A percentile compares a stretch with the other conserved stretches of the same genome.
Evolutionary conservation across 306 rosid species (phyloP).

Genomic region (Medicago lupulina): DNA sequence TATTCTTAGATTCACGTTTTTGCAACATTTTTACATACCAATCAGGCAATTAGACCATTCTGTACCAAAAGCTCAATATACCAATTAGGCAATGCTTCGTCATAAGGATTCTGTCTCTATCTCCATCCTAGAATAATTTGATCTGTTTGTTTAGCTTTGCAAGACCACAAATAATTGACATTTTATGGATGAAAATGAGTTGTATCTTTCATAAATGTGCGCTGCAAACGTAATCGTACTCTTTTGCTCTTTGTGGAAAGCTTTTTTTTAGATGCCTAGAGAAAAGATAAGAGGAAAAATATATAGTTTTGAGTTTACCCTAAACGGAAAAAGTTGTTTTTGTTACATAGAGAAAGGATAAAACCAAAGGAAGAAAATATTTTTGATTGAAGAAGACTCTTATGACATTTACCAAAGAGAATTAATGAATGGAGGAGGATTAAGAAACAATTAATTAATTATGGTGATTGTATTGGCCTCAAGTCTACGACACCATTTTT

Average conservation of each 20-base stretch:
- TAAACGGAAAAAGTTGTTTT: not conserved
- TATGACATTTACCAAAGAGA: too few species aligned
- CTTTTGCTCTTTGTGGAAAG: not conserved
- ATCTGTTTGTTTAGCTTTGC: conserved; percentile 7
- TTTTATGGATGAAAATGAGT: not conserved
- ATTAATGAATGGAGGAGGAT: too few species aligned
- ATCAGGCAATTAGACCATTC: not conserved
- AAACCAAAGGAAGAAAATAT: too few species aligned
- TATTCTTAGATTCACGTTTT: not conserved
- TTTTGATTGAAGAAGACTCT: too few species aligned
- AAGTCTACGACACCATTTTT: too few species aligned
- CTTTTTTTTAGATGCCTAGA: too few species aligned
- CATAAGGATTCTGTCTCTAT: not conserved
- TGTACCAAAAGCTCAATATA: not conserved
- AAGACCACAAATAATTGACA: not conserved
- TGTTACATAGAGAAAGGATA: not conserved
- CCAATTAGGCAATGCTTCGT: not conserved
- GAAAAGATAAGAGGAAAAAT: not conserved
- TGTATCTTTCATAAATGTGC: not conserved
- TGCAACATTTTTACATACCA: not conserved
- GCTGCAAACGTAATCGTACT: not conserved
- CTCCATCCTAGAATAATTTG: conserved; percentile 8
- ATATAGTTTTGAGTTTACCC: not conserved
- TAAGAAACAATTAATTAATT: too few species aligned
- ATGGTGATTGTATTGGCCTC: too few species aligned